These are phyloP conservation scores for Umbellularia californica DNA, from an alignment of 164 flowering plant species.

Conservation along the genomic window DNA sequence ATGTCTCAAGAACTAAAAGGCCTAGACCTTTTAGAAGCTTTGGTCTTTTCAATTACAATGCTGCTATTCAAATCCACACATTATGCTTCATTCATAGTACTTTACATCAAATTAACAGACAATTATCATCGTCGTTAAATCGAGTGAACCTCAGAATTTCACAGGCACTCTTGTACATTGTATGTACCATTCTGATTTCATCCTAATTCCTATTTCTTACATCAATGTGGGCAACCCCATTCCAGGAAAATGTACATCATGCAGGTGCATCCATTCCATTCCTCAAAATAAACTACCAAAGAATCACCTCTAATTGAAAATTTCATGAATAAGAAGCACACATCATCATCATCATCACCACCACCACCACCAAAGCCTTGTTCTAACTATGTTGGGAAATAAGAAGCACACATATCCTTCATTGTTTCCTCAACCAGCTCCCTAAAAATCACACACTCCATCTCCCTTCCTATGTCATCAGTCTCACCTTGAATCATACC, in stretches of 20 bases:
- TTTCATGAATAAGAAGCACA: not conserved
- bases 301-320: not conserved
- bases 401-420: slow-evolving; percentile 31
- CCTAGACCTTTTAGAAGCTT: no score
- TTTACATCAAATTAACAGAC: not conserved
- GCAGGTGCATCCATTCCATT: not conserved
- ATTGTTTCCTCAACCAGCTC: slow-evolving; percentile 63
- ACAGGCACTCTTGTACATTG: not conserved
- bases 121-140: not conserved
- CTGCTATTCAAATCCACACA: no score
- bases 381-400: no score
- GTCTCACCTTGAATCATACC: slow-evolving; percentile 39
- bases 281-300: not conserved
- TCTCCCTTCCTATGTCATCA: slow-evolving; percentile 41
- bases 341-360: not conserved
- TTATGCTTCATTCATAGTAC: not conserved
- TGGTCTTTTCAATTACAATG: no score
- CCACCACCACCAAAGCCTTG: no score
- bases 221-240: not conserved
- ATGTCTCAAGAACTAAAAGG: no score
- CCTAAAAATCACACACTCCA: slow-evolving; percentile 47
- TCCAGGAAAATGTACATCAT: not conserved
- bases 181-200: no score
- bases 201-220: not conserved
- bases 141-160: not conserved